Percentiles rank a stretch among this genome's conserved stretches.
These are phyloP conservation scores for Arthrinium phaeospermum DNA, from an alignment of 2,329 filamentous ascomycete species.

Conservation along the genomic window DNA sequence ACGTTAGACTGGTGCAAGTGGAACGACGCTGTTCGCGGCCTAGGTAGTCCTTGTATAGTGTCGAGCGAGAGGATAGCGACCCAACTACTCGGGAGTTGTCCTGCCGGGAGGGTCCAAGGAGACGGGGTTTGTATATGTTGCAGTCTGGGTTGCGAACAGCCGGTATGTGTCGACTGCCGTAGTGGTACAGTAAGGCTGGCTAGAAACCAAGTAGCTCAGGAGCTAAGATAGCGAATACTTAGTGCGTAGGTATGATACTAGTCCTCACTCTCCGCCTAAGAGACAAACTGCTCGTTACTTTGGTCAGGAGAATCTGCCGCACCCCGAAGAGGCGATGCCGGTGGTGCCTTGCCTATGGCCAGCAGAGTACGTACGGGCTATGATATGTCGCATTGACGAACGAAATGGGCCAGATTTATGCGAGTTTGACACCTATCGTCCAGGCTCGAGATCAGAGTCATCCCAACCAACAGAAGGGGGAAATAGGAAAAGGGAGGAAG, in stretches of 20 bases:
- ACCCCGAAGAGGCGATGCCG: neutral
- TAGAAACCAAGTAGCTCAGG: neutral
- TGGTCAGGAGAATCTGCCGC: neutral
- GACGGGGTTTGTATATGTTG: conserved; percentile 12
- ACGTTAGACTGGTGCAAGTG: neutral
- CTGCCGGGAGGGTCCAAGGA: neutral
- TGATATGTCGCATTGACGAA: neutral
- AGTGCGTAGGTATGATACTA: conserved; percentile 5
- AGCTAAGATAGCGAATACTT: neutral
- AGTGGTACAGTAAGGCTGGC: neutral
- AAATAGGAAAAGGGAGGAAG: conserved; percentile 1
- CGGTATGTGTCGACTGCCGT: neutral
- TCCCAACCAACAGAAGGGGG: neutral
- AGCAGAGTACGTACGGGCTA: neutral
- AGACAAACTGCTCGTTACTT: neutral
- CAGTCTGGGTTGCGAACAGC: conserved; percentile 1
- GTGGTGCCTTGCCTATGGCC: neutral
- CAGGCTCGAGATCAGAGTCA: neutral
- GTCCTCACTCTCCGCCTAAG: neutral
- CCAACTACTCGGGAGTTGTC: conserved; percentile 1
- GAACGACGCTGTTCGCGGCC: neutral
- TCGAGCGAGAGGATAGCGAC: neutral
- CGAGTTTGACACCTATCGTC: neutral
- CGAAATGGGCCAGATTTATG: neutral
- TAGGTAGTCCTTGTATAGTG: conserved; percentile 7